Evolutionary conservation across 2,329 filamentous ascomycete genomes (phyloP).

Genomic region (Trichoderma sp.): DNA sequence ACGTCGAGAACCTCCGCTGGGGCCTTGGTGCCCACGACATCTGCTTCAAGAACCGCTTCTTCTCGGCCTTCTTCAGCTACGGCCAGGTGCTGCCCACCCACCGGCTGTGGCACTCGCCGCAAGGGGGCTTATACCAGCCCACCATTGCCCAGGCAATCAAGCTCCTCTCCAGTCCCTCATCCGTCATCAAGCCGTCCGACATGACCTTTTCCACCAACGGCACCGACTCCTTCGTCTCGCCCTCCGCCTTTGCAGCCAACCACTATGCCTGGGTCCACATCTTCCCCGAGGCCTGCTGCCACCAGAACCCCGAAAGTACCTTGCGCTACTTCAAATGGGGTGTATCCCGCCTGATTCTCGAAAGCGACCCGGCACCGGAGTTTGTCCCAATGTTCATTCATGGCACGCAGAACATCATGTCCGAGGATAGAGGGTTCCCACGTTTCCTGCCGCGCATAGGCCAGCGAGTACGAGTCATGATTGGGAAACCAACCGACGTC

Average conservation of each 20-base stretch:
- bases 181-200: slow-evolving; percentile 48
- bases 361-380: slow-evolving; percentile 81
- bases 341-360: slow-evolving; percentile 83
- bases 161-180: slow-evolving; percentile 60
- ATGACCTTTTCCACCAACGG: slow-evolving; percentile 64
- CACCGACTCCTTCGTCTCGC: slow-evolving; percentile 63
- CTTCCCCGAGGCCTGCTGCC: slow-evolving; percentile 92
- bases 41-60: slow-evolving; percentile 77
- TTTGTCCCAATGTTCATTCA: slow-evolving; percentile 94
- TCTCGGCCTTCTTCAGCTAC: slow-evolving; percentile 77
- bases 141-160: slow-evolving; percentile 83
- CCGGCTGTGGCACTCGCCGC: slow-evolving; percentile 70
- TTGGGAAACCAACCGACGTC: slow-evolving; percentile 74
- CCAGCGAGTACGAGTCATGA: slow-evolving; percentile 68
- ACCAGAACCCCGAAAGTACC: slow-evolving; percentile 74
- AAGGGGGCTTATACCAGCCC: slow-evolving; percentile 86
- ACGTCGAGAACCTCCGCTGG: slow-evolving; percentile 78
- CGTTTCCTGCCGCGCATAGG: slow-evolving; percentile 75
- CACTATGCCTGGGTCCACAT: slow-evolving; percentile 87
- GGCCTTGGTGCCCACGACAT: slow-evolving; percentile 91
- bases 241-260: slow-evolving; percentile 67
- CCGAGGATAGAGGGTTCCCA: slow-evolving; percentile 75
- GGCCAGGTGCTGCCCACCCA: slow-evolving; percentile 92
- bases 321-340: slow-evolving; percentile 99
- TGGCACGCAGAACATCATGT: slow-evolving; percentile 84